These are phyloP conservation scores for Chrysochromulina parva DNA, from an alignment of 78 protist genomes.

Conservation along the genomic window DNA sequence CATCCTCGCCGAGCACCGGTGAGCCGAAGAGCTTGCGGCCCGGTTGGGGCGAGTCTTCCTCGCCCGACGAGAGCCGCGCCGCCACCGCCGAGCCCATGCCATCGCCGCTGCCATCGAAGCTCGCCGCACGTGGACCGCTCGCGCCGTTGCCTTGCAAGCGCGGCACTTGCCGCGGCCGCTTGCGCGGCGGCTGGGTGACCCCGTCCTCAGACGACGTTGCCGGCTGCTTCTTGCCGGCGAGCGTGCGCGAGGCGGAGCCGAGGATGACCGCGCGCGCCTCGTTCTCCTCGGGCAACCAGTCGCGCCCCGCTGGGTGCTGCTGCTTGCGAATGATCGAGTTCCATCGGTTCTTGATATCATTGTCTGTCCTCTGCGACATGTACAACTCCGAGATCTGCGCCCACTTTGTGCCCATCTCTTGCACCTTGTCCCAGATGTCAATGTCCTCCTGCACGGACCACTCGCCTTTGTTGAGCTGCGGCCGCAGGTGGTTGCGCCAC, in stretches of 20 bases:
- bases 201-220: background rate
- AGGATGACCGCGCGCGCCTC: background rate
- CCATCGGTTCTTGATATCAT: slow-evolving; percentile 9
- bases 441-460: background rate
- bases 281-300: background rate
- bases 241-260: background rate
- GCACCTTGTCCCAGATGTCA: background rate
- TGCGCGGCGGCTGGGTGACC: background rate
- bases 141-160: background rate
- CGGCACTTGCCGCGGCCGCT: too few relatives aligned
- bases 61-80: too few relatives aligned
- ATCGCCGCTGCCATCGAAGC: background rate
- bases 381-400: background rate
- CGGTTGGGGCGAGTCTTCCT: background rate
- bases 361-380: background rate
- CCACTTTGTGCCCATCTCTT: slow-evolving; percentile 4
- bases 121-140: background rate
- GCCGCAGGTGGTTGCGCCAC: slow-evolving; percentile 17
- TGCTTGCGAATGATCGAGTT: slow-evolving; percentile 2
- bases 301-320: background rate
- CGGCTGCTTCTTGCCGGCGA: background rate
- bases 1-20: background rate
- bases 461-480: slow-evolving; percentile 9
- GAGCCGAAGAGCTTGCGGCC: slow-evolving; percentile 9
- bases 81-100: too few relatives aligned